phyloP scores from a whole-genome alignment of 2,329 filamentous ascomycete genomes.

The Penicillium sumatraense region DNA sequence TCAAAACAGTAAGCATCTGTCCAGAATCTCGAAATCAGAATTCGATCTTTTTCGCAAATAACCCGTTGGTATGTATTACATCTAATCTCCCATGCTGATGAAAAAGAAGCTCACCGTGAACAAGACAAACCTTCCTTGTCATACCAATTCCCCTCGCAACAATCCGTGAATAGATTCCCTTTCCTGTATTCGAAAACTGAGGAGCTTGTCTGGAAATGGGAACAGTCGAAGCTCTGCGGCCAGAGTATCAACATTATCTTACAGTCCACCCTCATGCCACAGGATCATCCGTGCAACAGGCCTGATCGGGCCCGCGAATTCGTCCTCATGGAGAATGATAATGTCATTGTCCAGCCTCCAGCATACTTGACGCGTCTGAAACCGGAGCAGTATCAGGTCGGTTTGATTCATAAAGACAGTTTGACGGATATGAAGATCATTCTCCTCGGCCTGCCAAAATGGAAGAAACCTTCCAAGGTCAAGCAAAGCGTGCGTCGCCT shows the following conservation, averaged over 20 bases:
- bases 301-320: background rate
- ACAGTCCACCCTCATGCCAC: background rate
- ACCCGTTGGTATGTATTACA: background rate
- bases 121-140: background rate
- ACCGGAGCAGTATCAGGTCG: background rate
- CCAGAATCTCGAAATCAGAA: background rate
- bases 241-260: slow-evolving; percentile 1
- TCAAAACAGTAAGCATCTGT: background rate
- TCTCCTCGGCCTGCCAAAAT: background rate
- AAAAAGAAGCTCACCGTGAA: background rate
- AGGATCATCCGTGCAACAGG: background rate
- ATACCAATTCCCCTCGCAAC: background rate
- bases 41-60: background rate
- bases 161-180: background rate
- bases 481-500: background rate
- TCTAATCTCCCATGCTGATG: background rate
- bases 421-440: background rate
- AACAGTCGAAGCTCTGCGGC: slow-evolving; percentile 1
- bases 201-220: slow-evolving; percentile 7
- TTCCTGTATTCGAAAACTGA: slow-evolving; percentile 1
- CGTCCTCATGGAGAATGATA: background rate
- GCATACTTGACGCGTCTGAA: background rate
- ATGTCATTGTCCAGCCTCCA: background rate
- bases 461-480: background rate
- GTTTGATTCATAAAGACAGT: background rate